phyloP scores from a whole-genome alignment of 163 green algal species.

The Scenedesmus sp. region DNA sequence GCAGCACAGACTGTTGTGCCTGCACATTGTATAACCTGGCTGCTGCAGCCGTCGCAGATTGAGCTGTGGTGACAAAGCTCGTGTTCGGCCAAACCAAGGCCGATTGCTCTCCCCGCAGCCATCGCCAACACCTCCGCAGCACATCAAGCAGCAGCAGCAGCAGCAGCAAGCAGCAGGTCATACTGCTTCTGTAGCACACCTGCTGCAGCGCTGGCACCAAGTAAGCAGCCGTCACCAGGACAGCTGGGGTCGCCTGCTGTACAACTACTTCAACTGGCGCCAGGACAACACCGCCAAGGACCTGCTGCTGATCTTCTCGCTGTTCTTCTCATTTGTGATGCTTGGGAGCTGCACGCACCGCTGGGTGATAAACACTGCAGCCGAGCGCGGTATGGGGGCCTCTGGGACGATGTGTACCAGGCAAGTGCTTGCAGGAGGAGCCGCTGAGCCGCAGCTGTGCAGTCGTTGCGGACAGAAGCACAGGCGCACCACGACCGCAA shows the following conservation, averaged over 20 bases:
- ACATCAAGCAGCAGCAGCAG: neutral
- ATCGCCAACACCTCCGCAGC: neutral
- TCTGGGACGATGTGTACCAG: conserved; percentile 45
- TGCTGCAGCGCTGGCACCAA: conserved; percentile 11
- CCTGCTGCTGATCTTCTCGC: conserved; percentile 21
- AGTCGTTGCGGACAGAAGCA: neutral
- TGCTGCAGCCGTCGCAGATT: conserved; percentile 20
- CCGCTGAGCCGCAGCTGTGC: neutral
- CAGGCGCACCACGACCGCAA: neutral
- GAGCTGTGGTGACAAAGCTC: conserved; percentile 13
- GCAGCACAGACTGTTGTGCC: neutral
- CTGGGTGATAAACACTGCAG: neutral
- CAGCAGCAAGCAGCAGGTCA: neutral
- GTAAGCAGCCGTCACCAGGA: neutral
- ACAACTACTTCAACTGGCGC: conserved; percentile 52
- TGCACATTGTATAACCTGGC: neutral
- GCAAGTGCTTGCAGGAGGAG: neutral
- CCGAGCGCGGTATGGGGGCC: neutral
- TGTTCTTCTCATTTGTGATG: conserved; percentile 38
- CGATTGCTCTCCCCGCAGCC: neutral
- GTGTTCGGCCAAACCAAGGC: neutral
- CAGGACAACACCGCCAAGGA: conserved; percentile 45
- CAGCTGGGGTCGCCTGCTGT: conserved; percentile 30
- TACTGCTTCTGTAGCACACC: neutral
- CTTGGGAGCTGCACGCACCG: neutral